Percentiles rank a stretch among this genome's conserved stretches.
phyloP scores from a whole-genome alignment of 495 filamentous ascomycete species.

The Penicillium cinerascens region DNA sequence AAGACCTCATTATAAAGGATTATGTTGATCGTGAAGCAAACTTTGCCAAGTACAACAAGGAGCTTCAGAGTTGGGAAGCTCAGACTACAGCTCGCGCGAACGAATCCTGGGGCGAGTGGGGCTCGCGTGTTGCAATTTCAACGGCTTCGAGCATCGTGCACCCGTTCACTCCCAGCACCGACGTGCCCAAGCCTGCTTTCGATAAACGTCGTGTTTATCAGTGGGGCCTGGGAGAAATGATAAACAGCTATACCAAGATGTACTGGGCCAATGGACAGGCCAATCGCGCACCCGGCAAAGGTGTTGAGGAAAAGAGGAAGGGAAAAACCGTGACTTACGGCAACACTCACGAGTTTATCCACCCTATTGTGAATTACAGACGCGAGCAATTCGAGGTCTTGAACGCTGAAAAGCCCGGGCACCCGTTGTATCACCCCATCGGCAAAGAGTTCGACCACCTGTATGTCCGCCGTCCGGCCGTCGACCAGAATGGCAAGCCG shows the following conservation, averaged over 20 bases:
- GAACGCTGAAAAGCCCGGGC: not conserved
- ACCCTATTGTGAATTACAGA: constrained; percentile 19
- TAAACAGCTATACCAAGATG: constrained; percentile 14
- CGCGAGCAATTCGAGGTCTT: constrained; percentile 4
- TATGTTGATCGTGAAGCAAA: constrained; percentile 6
- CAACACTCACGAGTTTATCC: constrained; percentile 15
- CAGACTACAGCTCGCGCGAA: not conserved
- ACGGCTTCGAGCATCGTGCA: not conserved
- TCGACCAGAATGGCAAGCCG: constrained; percentile 4
- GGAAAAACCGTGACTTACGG: constrained; percentile 1
- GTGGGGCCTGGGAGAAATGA: constrained; percentile 18
- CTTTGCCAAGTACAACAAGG: constrained; percentile 3
- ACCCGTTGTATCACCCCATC: constrained; percentile 11
- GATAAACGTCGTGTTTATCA: constrained; percentile 6
- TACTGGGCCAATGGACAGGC: constrained; percentile 22
- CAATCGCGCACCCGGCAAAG: constrained; percentile 16
- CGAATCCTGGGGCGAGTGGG: constrained; percentile 7
- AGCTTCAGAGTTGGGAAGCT: not conserved
- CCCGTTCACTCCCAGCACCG: not conserved
- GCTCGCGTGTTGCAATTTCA: not conserved
- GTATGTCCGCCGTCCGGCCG: constrained; percentile 8
- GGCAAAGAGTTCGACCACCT: not conserved
- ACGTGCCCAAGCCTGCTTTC: not conserved
- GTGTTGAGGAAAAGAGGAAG: not conserved
- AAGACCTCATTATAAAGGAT: constrained; percentile 9